A percentile compares a stretch with the other conserved stretches of the same genome.
These are phyloP conservation scores for Euclidium syriacum DNA, from an alignment of 345 rosid species.

Conservation along the genomic window DNA sequence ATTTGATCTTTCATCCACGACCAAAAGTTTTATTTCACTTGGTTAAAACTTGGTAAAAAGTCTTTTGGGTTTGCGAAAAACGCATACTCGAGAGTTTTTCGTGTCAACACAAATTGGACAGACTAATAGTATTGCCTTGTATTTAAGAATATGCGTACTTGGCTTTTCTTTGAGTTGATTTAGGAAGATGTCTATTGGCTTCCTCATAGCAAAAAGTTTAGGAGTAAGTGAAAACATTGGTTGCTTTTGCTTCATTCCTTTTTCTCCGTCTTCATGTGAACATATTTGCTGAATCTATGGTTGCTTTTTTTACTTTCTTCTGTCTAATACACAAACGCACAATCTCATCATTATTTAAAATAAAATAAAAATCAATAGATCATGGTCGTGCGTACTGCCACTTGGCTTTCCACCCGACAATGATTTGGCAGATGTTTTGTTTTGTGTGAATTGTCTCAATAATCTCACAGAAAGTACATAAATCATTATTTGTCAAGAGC, in stretches of 20 bases:
- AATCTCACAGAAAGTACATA: not conserved
- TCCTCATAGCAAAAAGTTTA: not conserved
- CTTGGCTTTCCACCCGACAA: constrained; percentile 27
- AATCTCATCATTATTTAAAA: not conserved
- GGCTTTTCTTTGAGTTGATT: constrained; percentile 6
- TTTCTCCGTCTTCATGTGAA: constrained; percentile 24
- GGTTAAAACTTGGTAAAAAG: no score
- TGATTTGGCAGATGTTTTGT: constrained; percentile 39
- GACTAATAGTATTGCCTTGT: not conserved
- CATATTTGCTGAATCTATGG: constrained; percentile 10
- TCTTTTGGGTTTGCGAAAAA: no score
- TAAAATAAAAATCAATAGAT: not conserved
- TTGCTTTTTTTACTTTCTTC: constrained; percentile 3
- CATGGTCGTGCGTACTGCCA: constrained; percentile 33
- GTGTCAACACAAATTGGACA: not conserved
- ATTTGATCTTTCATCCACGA: no score
- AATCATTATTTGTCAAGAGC: constrained; percentile 6
- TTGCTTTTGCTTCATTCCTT: constrained; percentile 14
- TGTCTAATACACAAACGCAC: constrained; percentile 4
- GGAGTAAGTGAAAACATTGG: constrained; percentile 11
- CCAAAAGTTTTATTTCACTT: no score
- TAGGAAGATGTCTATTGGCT: constrained; percentile 4
- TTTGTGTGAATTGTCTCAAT: not conserved
- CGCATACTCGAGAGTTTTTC: no score
- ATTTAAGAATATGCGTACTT: not conserved